Evolutionary conservation across 2,329 filamentous ascomycete genomes (phyloP).

Genomic region (Cladosporium phlei): DNA sequence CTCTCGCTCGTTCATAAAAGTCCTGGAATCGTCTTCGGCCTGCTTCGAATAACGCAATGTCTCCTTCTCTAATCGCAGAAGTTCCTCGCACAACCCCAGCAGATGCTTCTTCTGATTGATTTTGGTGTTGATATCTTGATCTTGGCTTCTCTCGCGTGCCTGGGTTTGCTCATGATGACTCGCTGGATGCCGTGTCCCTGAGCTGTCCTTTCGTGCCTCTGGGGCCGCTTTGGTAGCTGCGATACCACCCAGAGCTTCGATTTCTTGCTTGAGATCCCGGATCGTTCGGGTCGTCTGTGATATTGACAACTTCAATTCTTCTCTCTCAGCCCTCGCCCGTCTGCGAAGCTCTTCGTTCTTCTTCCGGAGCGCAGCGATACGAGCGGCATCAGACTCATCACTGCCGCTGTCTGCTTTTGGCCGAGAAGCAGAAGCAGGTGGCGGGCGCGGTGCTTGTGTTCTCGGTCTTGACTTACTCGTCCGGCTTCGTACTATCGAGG

Average conservation of each 20-base stretch:
- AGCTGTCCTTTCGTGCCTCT: constrained; percentile 32
- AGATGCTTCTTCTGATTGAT: constrained; percentile 29
- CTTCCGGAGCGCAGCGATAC: background rate
- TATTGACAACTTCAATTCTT: background rate
- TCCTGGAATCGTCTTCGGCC: background rate
- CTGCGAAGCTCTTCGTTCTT: background rate
- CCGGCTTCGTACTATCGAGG: constrained; percentile 20
- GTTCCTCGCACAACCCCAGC: background rate
- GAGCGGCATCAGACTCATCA: background rate
- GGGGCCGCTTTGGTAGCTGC: constrained; percentile 25
- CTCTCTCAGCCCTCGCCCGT: background rate
- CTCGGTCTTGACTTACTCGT: constrained; percentile 10
- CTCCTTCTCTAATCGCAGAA: background rate
- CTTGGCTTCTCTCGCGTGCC: constrained; percentile 28
- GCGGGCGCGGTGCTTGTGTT: background rate
- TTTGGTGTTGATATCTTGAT: constrained; percentile 30
- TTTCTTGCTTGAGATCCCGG: background rate
- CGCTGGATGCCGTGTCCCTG: constrained; percentile 28
- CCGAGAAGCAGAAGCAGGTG: background rate
- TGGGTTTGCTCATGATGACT: too few relatives aligned
- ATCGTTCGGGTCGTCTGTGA: background rate
- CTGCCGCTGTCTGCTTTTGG: background rate
- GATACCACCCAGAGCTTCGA: constrained; percentile 21
- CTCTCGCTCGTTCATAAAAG: background rate
- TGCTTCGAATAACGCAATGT: background rate